Evolutionary conservation across 768 basidiomycete genomes (phyloP), one percentile per base, ranked within the genome.

Genomic region (Trametes meyenii): DNA sequence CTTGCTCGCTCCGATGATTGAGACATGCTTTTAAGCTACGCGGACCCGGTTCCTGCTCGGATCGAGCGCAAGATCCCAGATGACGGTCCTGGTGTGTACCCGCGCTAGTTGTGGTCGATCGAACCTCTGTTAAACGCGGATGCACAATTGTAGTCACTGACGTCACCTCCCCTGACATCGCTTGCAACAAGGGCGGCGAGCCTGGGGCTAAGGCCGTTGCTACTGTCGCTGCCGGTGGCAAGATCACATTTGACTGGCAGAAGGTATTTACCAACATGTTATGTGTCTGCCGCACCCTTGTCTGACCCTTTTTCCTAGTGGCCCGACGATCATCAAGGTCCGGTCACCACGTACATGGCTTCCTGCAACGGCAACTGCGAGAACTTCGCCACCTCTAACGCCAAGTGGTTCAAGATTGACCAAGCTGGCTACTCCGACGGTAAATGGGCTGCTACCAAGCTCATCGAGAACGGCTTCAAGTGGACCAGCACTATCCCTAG

Each of bases 301-400:
- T 29, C 13, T 35, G 40, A 39, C n/a, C n/a, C n/a, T n/a, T 52
- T n/a, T 62, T 13, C 43, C 23, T 23, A 72, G 72, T 72, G 72
- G 71, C 71, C 69, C 17, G 58, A 58, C 29, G 82, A 81, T 65
- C 82, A 82, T 68, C 72, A 78, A 68, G 81, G 81, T 4, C 81
- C 79, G 26, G 77, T 81, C 21, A 79, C 78, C 26, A 82, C 79
- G n/a, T 82, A 82, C 66, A 83, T 83, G 81, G 72, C 80, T 29
- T 78, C 78, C 13, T 83, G 82, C 69, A 74, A 74, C 55, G 79
- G 77, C 23, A 75, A 78, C 55, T 83, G 81, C 63, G 38, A 55
- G 13, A 64, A 26, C 2, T 69, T 70, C 50, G 61, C 67, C 58
- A 76, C 78, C 38, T 74, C 74, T 56, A 64, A 69, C 44, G 79